Evolutionary conservation across 169 alveolate genomes (phyloP).

Genomic region (Babesia divergens): DNA sequence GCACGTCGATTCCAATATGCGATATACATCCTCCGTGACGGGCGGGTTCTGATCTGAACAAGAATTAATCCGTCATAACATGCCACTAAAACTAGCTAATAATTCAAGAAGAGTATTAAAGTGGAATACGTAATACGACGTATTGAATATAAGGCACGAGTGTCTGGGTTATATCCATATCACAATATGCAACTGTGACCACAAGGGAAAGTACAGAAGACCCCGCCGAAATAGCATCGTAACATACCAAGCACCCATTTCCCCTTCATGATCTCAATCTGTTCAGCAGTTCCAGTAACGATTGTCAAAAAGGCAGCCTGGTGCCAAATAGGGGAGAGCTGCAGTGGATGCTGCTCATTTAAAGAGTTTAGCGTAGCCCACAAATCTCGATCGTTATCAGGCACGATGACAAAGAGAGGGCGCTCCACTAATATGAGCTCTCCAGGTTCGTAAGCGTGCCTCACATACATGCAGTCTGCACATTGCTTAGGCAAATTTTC

Average conservation of each 20-base stretch:
- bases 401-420: constrained; percentile 77
- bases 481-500: too few species aligned
- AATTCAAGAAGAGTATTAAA: constrained; percentile 19
- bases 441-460: constrained; percentile 77
- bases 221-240: neutral
- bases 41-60: constrained; percentile 70
- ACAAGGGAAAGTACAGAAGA: neutral
- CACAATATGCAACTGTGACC: neutral
- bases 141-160: neutral
- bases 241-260: constrained; percentile 62
- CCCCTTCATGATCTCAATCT: constrained; percentile 15
- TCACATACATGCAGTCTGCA: constrained; percentile 74
- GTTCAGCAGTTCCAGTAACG: constrained; percentile 35
- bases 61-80: constrained; percentile 66
- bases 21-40: constrained; percentile 67
- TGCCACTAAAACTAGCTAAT: constrained; percentile 51
- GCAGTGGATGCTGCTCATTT: constrained; percentile 60
- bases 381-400: constrained; percentile 67
- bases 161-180: neutral
- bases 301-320: constrained; percentile 80
- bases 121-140: neutral
- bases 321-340: constrained; percentile 82
- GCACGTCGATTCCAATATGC: constrained; percentile 69
- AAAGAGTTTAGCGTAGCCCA: constrained; percentile 65
- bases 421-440: constrained; percentile 74